Conservation (phyloP, 2,329 filamentous ascomycete species). For the Fusarium mexicanum region DNA sequence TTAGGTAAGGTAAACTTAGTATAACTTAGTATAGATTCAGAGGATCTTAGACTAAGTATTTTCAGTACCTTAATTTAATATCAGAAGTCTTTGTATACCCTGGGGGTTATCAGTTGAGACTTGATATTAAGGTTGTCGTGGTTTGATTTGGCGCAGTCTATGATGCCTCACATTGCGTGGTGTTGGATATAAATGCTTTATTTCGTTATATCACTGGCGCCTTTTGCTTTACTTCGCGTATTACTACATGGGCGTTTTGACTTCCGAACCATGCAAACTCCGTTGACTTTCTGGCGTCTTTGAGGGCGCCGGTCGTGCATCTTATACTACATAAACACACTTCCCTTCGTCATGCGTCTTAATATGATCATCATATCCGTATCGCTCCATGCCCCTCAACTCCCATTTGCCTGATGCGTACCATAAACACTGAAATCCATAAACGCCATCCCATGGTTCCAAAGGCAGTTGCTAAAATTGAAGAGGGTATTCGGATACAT, state of each 20-base stretch:
- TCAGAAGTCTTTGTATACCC: too few relatives aligned
- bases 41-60: too few relatives aligned
- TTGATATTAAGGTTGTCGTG: too few relatives aligned
- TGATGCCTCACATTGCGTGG: background rate
- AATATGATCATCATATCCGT: conserved; percentile 5
- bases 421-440: background rate
- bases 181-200: background rate
- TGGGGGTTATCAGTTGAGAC: too few relatives aligned
- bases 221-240: background rate
- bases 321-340: conserved; percentile 20
- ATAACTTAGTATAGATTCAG: too few relatives aligned
- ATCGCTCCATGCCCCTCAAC: conserved; percentile 1
- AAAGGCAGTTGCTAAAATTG: conserved; percentile 1
- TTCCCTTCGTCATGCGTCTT: conserved; percentile 9
- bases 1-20: too few relatives aligned
- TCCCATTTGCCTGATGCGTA: conserved; percentile 7
- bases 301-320: background rate
- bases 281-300: background rate
- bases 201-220: background rate
- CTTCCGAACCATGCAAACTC: background rate
- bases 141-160: background rate
- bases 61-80: too few relatives aligned
- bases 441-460: conserved; percentile 26
- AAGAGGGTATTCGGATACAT: conserved; percentile 18
- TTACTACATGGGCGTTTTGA: background rate